Conservation (phyloP, 192 early-diverging fungal genomes). For the Mortierella alpina region DNA sequence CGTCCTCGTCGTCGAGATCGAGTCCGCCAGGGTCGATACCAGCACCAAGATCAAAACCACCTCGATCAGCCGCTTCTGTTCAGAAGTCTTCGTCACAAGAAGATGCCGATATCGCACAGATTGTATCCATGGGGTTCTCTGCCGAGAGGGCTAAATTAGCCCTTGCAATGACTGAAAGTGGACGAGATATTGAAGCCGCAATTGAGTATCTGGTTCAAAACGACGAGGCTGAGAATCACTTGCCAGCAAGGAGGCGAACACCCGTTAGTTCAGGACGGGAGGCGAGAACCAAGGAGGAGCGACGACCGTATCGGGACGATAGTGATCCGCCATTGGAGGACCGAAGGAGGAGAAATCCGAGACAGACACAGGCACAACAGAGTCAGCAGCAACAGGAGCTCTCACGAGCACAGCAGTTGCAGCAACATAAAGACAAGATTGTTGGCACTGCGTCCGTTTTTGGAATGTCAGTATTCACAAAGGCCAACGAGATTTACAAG, state of each 20-base stretch:
- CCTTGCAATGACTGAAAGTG: slow-evolving; percentile 72
- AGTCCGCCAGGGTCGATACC: slow-evolving; percentile 25
- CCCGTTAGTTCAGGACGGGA: background rate
- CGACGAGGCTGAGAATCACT: slow-evolving; percentile 42
- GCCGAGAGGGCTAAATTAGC: slow-evolving; percentile 72
- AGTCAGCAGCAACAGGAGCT: slow-evolving; percentile 13
- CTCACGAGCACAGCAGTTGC: slow-evolving; percentile 37
- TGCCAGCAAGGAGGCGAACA: slow-evolving; percentile 14
- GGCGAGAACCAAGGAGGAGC: slow-evolving; percentile 2
- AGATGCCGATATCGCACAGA: slow-evolving; percentile 72
- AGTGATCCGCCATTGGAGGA: slow-evolving; percentile 32
- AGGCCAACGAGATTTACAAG: slow-evolving; percentile 73
- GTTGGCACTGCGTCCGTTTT: slow-evolving; percentile 65
- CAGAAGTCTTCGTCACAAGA: slow-evolving; percentile 17
- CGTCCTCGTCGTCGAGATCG: background rate
- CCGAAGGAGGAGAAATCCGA: slow-evolving; percentile 20
- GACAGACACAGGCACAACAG: background rate
- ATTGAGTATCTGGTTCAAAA: slow-evolving; percentile 63
- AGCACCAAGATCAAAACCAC: slow-evolving; percentile 4
- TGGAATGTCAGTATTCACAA: slow-evolving; percentile 71
- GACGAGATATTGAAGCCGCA: slow-evolving; percentile 66
- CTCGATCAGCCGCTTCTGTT: background rate
- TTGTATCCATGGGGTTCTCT: slow-evolving; percentile 87
- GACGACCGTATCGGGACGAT: slow-evolving; percentile 19
- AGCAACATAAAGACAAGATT: slow-evolving; percentile 65